phyloP scores from a whole-genome alignment of 2,329 filamentous ascomycete species.

The Ploettnerulaceae sp. region DNA sequence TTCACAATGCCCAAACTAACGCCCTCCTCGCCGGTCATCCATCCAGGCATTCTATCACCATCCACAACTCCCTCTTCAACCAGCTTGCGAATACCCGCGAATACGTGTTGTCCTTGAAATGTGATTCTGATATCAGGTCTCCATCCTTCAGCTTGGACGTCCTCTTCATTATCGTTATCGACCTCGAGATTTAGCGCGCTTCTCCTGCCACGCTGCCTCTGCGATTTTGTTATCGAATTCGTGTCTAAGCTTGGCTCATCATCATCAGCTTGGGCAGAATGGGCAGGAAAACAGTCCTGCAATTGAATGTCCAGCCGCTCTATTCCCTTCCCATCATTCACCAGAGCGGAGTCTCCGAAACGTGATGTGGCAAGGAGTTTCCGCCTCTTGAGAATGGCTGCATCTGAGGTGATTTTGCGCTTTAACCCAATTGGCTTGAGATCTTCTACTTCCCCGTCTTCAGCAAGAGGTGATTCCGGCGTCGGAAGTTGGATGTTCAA shows the following conservation, averaged over 20 bases:
- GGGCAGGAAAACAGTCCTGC: slow-evolving; percentile 50
- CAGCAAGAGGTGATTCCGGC: slow-evolving; percentile 40
- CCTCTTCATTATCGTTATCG: slow-evolving; percentile 29
- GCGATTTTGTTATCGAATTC: background rate
- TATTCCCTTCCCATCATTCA: slow-evolving; percentile 55
- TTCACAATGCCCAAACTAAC: slow-evolving; percentile 68
- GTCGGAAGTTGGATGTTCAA: slow-evolving; percentile 41
- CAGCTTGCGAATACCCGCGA: slow-evolving; percentile 72
- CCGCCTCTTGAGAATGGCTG: slow-evolving; percentile 49
- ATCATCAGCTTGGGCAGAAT: slow-evolving; percentile 11
- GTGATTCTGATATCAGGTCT: slow-evolving; percentile 59
- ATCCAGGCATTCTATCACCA: slow-evolving; percentile 74
- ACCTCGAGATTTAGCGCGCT: slow-evolving; percentile 25
- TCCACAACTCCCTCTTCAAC: slow-evolving; percentile 74
- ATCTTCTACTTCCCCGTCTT: slow-evolving; percentile 29
- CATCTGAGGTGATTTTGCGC: slow-evolving; percentile 30
- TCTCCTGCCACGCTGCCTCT: slow-evolving; percentile 28
- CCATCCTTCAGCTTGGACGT: slow-evolving; percentile 40
- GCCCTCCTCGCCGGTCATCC: slow-evolving; percentile 85
- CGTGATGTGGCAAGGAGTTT: slow-evolving; percentile 59
- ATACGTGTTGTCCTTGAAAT: slow-evolving; percentile 73
- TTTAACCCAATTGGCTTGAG: slow-evolving; percentile 25
- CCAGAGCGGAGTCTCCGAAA: slow-evolving; percentile 59
- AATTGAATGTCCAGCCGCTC: slow-evolving; percentile 57
- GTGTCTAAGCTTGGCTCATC: slow-evolving; percentile 25